Conservation (phyloP, 495 filamentous ascomycete species). For the Lophium mytilinum region DNA sequence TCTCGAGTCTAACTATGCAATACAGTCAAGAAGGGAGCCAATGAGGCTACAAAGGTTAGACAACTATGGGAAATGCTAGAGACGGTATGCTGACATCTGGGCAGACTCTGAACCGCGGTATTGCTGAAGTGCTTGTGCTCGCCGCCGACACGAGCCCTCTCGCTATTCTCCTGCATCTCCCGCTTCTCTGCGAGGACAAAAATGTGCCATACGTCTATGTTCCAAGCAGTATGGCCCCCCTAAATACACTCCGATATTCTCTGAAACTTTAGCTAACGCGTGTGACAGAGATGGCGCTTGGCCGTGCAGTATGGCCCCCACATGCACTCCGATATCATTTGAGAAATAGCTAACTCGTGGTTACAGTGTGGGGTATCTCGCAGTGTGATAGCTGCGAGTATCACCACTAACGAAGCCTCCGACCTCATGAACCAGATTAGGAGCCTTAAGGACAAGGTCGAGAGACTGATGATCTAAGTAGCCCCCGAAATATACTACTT, state of each 20-base stretch:
- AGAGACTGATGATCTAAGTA: slow-evolving; percentile 85
- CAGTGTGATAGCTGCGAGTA: slow-evolving; percentile 76
- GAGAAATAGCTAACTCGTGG: too few relatives aligned
- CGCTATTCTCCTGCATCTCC: slow-evolving; percentile 88
- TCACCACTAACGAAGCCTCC: slow-evolving; percentile 91
- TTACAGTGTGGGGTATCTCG: slow-evolving; percentile 81
- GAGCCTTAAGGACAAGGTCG: slow-evolving; percentile 84
- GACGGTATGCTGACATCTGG: slow-evolving; percentile 27
- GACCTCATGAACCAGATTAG: slow-evolving; percentile 86
- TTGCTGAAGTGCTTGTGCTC: slow-evolving; percentile 77
- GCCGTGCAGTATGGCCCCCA: too few relatives aligned
- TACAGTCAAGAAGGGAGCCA: slow-evolving; percentile 66
- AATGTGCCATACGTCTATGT: slow-evolving; percentile 68
- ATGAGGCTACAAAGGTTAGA: slow-evolving; percentile 36
- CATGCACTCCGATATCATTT: too few relatives aligned
- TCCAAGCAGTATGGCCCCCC: slow-evolving; percentile 40
- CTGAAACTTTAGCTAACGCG: slow-evolving; percentile 38
- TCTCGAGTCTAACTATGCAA: background rate
- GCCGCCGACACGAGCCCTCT: slow-evolving; percentile 62
- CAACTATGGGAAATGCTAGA: slow-evolving; percentile 1
- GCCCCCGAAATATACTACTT: too few relatives aligned
- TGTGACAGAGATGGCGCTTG: slow-evolving; percentile 63
- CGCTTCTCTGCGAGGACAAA: slow-evolving; percentile 58
- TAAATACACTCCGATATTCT: background rate
- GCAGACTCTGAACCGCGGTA: slow-evolving; percentile 78